Base-by-base conservation (phyloP, 1,284 basidiomycete genomes). In the Fomitopsis betulina region DNA sequence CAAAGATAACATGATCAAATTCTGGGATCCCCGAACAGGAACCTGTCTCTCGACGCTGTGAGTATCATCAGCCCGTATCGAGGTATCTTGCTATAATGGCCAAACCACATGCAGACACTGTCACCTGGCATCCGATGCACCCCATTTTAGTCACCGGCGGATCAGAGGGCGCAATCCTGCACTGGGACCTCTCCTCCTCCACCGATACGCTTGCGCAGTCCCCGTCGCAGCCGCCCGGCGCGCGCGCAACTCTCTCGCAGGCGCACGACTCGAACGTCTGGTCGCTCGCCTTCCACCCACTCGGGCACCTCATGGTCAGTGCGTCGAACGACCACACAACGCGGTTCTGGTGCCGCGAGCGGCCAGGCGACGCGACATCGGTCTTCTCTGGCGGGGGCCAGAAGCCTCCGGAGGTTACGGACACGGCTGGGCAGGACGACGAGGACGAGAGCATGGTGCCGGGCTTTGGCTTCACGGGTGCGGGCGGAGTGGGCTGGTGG, bases 231-330 rank as follows among this genome's bases (percentile, higher is more conserved):
- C 66, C 75, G 55, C 73, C 75, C 15, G 70, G 76, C 9, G 91
- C 96, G 0, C 86, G 94, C 55, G 91, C 93, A 6, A 86, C 85
- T 3, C 85, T 98, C 64, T 87, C 91, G 17, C 88, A 92, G 67
- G 96, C 97, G 17, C 97, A 99, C 79, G 96, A 99, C 76, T 93
- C 91, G 47, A 97, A 96, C 73, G 92, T 99, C 60, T 98, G 96
- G 93, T 88, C 93, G 0, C 83, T 99, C 63, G 86, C 93, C 5
- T 99, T 89, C 83, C 96, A 99, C 75, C 96, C 96, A 0, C 83
- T 98, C 10, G 96, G 97, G 0, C 96, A 99, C 74, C 81, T 98
- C 63, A 86, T 99, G 62, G 94, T 90, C 63, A 89, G 85, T 57
- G 97, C 92, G 9, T 93, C 91, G 33, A 98, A 98, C 76, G 96